Percentiles rank a stretch among this genome's conserved stretches.
Evolutionary conservation across 176 grass and related monocot genomes (phyloP).

Genomic region (Tuctoria greenei): DNA sequence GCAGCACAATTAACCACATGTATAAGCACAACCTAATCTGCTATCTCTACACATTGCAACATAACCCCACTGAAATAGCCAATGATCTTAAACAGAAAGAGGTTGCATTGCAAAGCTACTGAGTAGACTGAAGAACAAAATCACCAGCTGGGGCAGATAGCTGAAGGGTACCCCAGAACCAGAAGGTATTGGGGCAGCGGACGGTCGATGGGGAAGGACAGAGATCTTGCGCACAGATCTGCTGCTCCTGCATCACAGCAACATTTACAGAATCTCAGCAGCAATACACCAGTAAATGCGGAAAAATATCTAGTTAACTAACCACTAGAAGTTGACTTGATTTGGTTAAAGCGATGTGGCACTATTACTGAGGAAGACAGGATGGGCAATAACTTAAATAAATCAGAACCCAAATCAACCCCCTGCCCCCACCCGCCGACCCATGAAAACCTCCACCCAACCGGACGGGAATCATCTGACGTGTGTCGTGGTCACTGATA

Average conservation of each 20-base stretch:
- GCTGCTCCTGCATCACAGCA: constrained; percentile 28
- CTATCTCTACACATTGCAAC: not conserved
- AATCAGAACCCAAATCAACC: not conserved
- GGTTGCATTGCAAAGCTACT: not conserved
- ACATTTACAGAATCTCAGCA: constrained; percentile 24
- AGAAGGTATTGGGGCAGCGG: not conserved
- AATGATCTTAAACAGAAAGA: not conserved
- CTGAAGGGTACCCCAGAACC: not conserved
- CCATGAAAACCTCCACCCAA: not conserved
- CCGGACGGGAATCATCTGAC: too few relatives aligned
- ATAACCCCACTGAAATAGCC: constrained; percentile 9
- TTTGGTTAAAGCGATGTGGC: constrained; percentile 8
- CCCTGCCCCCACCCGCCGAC: not conserved
- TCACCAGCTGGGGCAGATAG: constrained; percentile 10
- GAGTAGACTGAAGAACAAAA: constrained; percentile 11
- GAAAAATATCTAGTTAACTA: constrained; percentile 25
- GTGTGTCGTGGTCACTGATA: too few relatives aligned
- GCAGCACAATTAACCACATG: not conserved
- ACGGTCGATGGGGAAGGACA: not conserved
- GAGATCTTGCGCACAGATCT: not conserved
- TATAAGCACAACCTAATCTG: not conserved
- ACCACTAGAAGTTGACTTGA: constrained; percentile 13
- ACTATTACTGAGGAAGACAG: not conserved
- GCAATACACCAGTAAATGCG: not conserved
- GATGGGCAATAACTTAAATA: not conserved